These are phyloP conservation scores for Phaeosphaeriaceae sp. DNA, from an alignment of 2,329 filamentous ascomycete genomes.

Conservation along the genomic window DNA sequence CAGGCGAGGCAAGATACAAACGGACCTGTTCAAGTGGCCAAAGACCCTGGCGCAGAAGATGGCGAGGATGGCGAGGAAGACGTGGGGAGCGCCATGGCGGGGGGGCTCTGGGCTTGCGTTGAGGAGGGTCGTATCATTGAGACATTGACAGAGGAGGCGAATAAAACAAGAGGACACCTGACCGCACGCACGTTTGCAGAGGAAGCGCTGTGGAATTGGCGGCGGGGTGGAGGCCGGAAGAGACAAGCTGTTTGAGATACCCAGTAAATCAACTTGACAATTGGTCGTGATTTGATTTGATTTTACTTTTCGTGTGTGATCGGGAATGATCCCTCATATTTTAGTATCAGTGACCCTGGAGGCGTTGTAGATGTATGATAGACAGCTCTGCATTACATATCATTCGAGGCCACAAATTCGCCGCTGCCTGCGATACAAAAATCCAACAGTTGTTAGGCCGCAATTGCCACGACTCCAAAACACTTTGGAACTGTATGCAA, in stretches of 20 bases:
- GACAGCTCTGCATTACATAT: too few relatives aligned
- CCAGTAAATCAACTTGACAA: too few relatives aligned
- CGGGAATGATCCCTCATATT: neutral
- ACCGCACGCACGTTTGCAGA: conserved; percentile 84
- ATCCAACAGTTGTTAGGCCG: too few relatives aligned
- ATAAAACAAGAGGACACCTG: conserved; percentile 70
- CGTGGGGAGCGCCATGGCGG: conserved; percentile 58
- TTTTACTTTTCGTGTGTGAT: too few relatives aligned
- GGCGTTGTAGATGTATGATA: too few relatives aligned
- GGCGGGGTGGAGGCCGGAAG: conserved; percentile 70
- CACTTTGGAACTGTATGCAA: too few relatives aligned
- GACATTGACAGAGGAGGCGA: conserved; percentile 77
- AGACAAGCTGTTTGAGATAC: conserved; percentile 57
- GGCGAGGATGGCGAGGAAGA: conserved; percentile 38
- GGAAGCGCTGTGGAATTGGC: conserved; percentile 89
- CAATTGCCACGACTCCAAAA: too few relatives aligned
- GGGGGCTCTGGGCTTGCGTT: conserved; percentile 82
- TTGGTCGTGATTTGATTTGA: too few relatives aligned
- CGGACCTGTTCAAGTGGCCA: conserved; percentile 53
- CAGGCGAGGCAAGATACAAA: conserved; percentile 45
- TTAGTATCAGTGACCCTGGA: too few relatives aligned
- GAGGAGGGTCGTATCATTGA: conserved; percentile 79
- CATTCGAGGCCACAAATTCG: too few relatives aligned
- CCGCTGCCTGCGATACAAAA: too few relatives aligned
- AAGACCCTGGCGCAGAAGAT: conserved; percentile 48